Evolutionary conservation across 129 eudicot genomes (phyloP).

Genomic region (Chrysanthemum lavandulifolium): DNA sequence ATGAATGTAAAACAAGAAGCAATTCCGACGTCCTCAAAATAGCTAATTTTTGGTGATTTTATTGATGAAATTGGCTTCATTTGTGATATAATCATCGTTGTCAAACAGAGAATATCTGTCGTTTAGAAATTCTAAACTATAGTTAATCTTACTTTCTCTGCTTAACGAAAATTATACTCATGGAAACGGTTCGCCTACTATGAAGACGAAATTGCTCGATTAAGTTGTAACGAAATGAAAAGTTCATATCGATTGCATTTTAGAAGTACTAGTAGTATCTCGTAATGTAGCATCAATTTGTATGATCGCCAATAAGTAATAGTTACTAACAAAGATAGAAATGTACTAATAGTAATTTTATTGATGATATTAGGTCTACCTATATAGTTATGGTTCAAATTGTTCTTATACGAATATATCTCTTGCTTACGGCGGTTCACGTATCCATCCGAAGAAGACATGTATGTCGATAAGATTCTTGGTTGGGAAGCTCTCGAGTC

Average conservation of each 20-base stretch:
- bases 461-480: slow-evolving; percentile 68
- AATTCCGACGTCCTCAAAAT: no score
- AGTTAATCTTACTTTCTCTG: no score
- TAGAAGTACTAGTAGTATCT: background rate
- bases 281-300: background rate
- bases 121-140: no score
- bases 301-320: no score
- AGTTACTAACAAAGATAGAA: background rate
- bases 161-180: no score
- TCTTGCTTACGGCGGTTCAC: slow-evolving; percentile 80
- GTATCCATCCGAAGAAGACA: slow-evolving; percentile 83
- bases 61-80: no score
- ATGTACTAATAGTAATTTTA: background rate
- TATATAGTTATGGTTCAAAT: slow-evolving; percentile 32
- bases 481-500: slow-evolving; percentile 67
- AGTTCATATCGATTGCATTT: slow-evolving; percentile 1
- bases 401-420: slow-evolving; percentile 40
- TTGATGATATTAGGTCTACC: background rate
- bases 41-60: no score
- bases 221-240: background rate
- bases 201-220: background rate
- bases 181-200: no score
- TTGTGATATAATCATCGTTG: no score
- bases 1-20: no score
- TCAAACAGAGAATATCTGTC: no score